Percentiles rank a stretch among this genome's conserved stretches.
phyloP scores from a whole-genome alignment of 164 flowering plant species.

The Piper longum region DNA sequence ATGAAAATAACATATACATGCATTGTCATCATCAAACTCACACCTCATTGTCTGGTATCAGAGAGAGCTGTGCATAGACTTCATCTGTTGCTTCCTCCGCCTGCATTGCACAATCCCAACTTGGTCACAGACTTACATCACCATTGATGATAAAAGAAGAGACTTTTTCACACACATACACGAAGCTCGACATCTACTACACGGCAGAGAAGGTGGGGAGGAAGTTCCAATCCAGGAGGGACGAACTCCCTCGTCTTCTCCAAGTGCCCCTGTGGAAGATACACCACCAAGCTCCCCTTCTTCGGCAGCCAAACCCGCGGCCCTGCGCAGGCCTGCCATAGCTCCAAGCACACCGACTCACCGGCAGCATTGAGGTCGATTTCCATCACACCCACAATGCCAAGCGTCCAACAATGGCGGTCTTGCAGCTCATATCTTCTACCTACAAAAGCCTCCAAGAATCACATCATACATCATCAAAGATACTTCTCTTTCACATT shows the following conservation, averaged over 20 bases:
- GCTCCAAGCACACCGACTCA: conserved; percentile 72
- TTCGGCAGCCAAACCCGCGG: conserved; percentile 70
- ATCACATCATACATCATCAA: no score
- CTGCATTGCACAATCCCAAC: conserved; percentile 18
- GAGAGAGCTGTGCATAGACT: conserved; percentile 76
- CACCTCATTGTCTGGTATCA: conserved; percentile 73
- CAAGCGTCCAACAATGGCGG: conserved; percentile 2
- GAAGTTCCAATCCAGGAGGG: conserved; percentile 30
- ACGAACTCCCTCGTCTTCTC: conserved; percentile 34
- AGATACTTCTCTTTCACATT: conserved; percentile 2
- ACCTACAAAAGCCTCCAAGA: no score
- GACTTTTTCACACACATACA: conserved; percentile 23
- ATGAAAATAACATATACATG: not conserved
- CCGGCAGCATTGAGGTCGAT: conserved; percentile 50
- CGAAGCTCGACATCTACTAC: conserved; percentile 80
- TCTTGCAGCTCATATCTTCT: not conserved
- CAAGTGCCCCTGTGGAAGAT: conserved; percentile 89
- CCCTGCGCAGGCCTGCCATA: conserved; percentile 97
- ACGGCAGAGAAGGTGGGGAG: conserved; percentile 82
- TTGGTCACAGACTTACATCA: not conserved
- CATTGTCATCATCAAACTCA: conserved; percentile 1
- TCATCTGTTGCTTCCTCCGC: conserved; percentile 76
- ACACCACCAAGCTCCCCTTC: conserved; percentile 72
- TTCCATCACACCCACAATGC: conserved; percentile 19
- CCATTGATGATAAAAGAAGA: not conserved